Conservation (phyloP, 2,329 filamentous ascomycete genomes). For the Nemania sp. region DNA sequence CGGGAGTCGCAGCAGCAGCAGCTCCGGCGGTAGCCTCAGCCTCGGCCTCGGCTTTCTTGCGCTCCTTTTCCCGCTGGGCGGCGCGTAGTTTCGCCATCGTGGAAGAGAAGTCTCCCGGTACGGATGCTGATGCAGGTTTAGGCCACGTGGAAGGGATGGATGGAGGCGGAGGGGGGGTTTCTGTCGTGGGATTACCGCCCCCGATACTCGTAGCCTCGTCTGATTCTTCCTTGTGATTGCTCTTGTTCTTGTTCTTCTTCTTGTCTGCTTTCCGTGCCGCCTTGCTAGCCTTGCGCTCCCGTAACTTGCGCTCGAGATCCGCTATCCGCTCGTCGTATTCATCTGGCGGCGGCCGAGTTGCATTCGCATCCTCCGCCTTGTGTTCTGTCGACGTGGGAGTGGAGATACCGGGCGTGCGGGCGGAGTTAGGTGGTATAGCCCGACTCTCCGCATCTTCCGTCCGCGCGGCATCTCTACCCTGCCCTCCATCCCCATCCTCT, state of each 20-base stretch:
- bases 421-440: constrained; percentile 1
- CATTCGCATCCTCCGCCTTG: constrained; percentile 55
- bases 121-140: constrained; percentile 48
- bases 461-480: constrained; percentile 21
- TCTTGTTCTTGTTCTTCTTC: constrained; percentile 53
- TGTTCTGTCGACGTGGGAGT: constrained; percentile 9
- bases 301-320: constrained; percentile 58
- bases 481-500: background rate
- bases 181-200: background rate
- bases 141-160: constrained; percentile 12
- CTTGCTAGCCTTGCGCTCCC: constrained; percentile 54
- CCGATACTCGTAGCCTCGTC: background rate
- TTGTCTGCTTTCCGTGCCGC: constrained; percentile 56
- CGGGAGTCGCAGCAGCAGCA: background rate
- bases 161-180: constrained; percentile 3
- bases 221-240: constrained; percentile 40
- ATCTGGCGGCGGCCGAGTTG: constrained; percentile 49
- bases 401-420: background rate
- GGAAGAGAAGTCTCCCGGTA: constrained; percentile 47
- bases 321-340: constrained; percentile 57
- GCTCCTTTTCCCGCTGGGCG: constrained; percentile 68
- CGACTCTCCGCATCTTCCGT: background rate
- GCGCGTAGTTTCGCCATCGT: constrained; percentile 69
- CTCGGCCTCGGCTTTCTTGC: constrained; percentile 59
- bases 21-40: constrained; percentile 45